Base-by-base conservation (phyloP, 306 rosid genomes). In the Lotus japonicus region DNA sequence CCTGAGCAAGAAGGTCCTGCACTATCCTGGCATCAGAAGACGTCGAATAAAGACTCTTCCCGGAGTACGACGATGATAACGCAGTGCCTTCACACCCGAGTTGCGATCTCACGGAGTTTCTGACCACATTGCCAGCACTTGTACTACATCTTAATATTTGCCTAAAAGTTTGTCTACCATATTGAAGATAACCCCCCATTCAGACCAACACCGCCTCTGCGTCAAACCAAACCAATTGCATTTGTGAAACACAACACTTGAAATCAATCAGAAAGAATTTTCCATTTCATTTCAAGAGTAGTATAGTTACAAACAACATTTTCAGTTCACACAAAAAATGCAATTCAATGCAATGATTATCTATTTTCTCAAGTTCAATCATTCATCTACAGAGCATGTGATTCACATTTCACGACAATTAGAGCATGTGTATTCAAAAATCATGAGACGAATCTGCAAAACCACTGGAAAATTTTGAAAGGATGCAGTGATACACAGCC, bases 1-100 rank as follows among this genome's bases (percentile, higher is more conserved):
- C 85, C 57, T 86, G 82, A 4, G 63, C 81, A 16, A 83, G 80
- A 58, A 92, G 85, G 53, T 87, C 92, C 9, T 75, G 77, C 55
- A 78, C 80, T 50, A 70, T 59, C 60, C 66, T 76, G 2, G 72
- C 3, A 3, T 82, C 71, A 18, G 62, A 61, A 9, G 16, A 4
- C 5, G 95, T 74, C 9, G 84, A 87, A 75, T 79, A 89, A 15
- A 12, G 66, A 73, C 56, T 44, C 33, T 66, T 72, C 1, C 82
- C 67, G 31, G 71, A 56, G 7, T n/a, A n/a, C n/a, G 18, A 56
- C 2, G 72, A 70, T 21, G 62, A 7, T 12, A 44, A 31, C 68
- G 66, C 8, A 11, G 68, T 45, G 9, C 18, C 16, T 28, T 46
- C 13, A 10, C 10, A 12, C 0, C 26, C 64, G 35, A 66, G 21